Evolutionary conservation across 352 stramenopile genomes (phyloP).

Genomic region (Globisporangium acanthophoron): DNA sequence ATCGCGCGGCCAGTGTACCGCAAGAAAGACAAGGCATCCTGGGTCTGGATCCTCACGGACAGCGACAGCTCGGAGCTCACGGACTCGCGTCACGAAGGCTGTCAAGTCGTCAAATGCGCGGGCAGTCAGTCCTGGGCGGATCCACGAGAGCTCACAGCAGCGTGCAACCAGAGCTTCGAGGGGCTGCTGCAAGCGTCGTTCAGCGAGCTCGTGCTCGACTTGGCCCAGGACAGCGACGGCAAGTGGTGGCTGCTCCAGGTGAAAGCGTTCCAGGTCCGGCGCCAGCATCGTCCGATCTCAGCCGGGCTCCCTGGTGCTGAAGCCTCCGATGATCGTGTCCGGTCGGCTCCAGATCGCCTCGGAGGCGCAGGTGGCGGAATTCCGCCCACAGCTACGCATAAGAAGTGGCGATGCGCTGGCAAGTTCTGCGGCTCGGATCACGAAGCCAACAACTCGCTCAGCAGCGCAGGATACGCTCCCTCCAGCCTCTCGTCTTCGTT

Average conservation of each 20-base stretch:
- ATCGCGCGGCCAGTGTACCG: constrained; percentile 45
- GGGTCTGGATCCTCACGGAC: constrained; percentile 52
- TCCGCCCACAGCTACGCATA: constrained; percentile 9
- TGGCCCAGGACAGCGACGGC: constrained; percentile 44
- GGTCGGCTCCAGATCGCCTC: constrained; percentile 42
- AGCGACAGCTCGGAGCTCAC: constrained; percentile 6
- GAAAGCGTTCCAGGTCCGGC: constrained; percentile 47
- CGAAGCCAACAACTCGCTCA: constrained; percentile 1
- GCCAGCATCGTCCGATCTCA: constrained; percentile 11
- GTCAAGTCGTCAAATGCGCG: constrained; percentile 56
- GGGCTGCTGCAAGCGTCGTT: constrained; percentile 31
- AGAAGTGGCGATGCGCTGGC: constrained; percentile 49
- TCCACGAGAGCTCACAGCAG: constrained; percentile 31
- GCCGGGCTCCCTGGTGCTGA: neutral
- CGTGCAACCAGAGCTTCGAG: constrained; percentile 32
- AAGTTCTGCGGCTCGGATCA: constrained; percentile 19
- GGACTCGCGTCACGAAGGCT: constrained; percentile 21
- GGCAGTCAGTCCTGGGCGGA: constrained; percentile 46
- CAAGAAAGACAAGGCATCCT: constrained; percentile 45
- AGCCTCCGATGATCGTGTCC: constrained; percentile 18
- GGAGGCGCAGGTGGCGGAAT: constrained; percentile 8
- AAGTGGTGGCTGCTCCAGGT: constrained; percentile 67
- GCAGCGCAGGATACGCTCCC: constrained; percentile 3
- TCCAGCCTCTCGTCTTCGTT: constrained; percentile 1
- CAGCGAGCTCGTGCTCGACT: constrained; percentile 44